Conservation (phyloP, 2,329 filamentous ascomycete genomes). For the Nannizziopsis barbatae region DNA sequence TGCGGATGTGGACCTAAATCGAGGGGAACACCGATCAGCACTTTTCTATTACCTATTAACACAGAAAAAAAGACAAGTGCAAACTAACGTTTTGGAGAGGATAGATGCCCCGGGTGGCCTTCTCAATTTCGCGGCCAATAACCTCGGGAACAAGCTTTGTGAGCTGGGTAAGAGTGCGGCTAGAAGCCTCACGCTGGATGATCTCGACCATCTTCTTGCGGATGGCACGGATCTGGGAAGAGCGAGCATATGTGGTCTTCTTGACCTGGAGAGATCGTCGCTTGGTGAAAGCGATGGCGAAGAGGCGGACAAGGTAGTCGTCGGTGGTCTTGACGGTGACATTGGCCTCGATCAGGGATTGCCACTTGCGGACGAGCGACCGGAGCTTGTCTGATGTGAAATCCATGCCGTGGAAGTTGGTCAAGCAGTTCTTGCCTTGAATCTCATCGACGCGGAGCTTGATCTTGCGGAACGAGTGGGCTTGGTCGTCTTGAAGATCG, state of each 20-base stretch:
- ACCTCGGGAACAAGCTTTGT: constrained; percentile 99
- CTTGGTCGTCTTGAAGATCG: constrained; percentile 99
- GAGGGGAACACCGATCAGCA: constrained; percentile 2
- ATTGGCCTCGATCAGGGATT: constrained; percentile 98
- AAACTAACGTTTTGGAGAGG: constrained; percentile 87
- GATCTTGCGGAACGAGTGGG: constrained; percentile 99
- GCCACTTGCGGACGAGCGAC: constrained; percentile 99
- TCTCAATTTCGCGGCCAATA: constrained; percentile 99
- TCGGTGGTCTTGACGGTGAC: constrained; percentile 99
- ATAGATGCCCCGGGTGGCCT: constrained; percentile 98
- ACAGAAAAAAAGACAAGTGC: neutral
- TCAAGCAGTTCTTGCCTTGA: constrained; percentile 99
- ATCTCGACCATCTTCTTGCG: constrained; percentile 99
- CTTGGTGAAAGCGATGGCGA: constrained; percentile 99
- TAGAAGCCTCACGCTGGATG: constrained; percentile 88
- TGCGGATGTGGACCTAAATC: constrained; percentile 90
- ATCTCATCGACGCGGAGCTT: constrained; percentile 98
- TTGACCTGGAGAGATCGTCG: constrained; percentile 98
- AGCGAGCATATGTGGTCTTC: constrained; percentile 98
- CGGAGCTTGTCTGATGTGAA: constrained; percentile 99
- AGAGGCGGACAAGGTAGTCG: constrained; percentile 97
- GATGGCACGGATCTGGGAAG: constrained; percentile 94
- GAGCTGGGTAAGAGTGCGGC: constrained; percentile 90
- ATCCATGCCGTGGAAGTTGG: constrained; percentile 99
- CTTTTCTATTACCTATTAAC: constrained; percentile 4